A percentile compares a stretch with the other conserved stretches of the same genome.
Evolutionary conservation across 2,329 filamentous ascomycete species (phyloP).

Genomic region (Botryotinia convoluta): DNA sequence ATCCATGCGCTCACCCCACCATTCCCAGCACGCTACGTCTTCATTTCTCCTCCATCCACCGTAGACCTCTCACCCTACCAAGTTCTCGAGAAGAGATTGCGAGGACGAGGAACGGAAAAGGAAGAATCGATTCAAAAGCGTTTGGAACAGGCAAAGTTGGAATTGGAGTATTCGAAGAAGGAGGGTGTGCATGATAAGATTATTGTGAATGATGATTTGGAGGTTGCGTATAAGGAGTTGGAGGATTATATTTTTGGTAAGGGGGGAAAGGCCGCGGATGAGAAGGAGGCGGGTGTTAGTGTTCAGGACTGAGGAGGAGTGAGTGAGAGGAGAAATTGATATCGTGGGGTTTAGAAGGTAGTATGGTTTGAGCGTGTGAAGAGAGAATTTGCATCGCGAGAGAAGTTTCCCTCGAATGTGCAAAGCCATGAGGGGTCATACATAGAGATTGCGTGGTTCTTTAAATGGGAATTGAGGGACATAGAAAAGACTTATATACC

Average conservation of each 20-base stretch:
- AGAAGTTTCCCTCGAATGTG: background rate
- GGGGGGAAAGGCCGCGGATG: conserved; percentile 22
- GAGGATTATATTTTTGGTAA: conserved; percentile 48
- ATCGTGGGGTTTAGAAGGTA: background rate
- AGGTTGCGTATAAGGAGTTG: conserved; percentile 53
- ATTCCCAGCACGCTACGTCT: conserved; percentile 71
- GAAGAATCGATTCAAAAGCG: conserved; percentile 70
- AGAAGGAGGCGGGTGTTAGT: background rate
- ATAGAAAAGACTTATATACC: conserved; percentile 4
- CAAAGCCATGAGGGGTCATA: background rate
- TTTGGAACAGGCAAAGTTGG: conserved; percentile 67
- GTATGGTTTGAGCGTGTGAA: background rate
- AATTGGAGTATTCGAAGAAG: conserved; percentile 70
- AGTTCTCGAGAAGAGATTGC: conserved; percentile 69
- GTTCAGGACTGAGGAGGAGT: background rate
- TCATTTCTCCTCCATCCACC: conserved; percentile 73
- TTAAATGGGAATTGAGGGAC: background rate
- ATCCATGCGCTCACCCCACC: conserved; percentile 56
- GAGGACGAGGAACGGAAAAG: conserved; percentile 74
- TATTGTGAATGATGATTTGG: conserved; percentile 64
- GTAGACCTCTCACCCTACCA: conserved; percentile 44
- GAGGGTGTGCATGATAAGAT: conserved; percentile 65
- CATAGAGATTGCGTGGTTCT: background rate
- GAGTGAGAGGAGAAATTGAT: background rate
- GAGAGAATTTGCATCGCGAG: background rate